Evolutionary conservation across 2,329 filamentous ascomycete species (phyloP).

Genomic region (Colletotrichum orchidophilum): DNA sequence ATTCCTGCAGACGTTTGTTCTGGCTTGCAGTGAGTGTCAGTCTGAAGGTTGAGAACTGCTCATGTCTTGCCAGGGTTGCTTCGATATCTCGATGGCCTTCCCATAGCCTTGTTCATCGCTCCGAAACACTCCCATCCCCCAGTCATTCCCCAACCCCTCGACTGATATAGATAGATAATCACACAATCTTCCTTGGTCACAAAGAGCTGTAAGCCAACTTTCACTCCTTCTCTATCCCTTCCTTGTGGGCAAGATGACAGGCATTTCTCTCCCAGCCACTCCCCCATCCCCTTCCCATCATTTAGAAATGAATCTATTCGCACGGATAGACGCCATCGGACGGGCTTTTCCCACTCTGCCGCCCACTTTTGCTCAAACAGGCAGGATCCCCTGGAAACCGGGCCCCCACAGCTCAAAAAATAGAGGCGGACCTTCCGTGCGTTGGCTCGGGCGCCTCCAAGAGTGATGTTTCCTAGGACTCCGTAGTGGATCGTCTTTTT

Average conservation of each 20-base stretch:
- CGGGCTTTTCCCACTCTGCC: not conserved
- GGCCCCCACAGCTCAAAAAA: conserved; percentile 10
- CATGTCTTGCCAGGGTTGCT: not conserved
- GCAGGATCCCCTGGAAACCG: conserved; percentile 4
- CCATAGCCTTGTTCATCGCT: not conserved
- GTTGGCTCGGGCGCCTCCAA: conserved; percentile 11
- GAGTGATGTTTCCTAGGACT: not conserved
- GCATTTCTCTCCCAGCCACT: not conserved
- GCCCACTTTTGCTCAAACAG: conserved; percentile 7
- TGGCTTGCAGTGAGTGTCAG: too few species aligned
- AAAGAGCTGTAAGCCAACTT: not conserved
- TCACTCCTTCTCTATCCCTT: not conserved
- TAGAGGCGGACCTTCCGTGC: not conserved
- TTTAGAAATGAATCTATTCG: not conserved
- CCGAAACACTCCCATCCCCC: not conserved
- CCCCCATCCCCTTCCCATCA: conserved; percentile 8
- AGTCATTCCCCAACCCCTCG: conserved; percentile 18
- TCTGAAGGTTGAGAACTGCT: not conserved
- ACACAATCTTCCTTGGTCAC: not conserved
- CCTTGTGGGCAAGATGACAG: not conserved
- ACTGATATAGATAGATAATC: conserved; percentile 12
- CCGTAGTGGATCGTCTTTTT: too few species aligned
- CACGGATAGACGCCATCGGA: not conserved
- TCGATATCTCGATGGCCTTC: not conserved
- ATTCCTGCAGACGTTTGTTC: not conserved